Evolutionary conservation across 2,329 filamentous ascomycete genomes (phyloP).

Genomic region (Nannizziopsis barbatae): DNA sequence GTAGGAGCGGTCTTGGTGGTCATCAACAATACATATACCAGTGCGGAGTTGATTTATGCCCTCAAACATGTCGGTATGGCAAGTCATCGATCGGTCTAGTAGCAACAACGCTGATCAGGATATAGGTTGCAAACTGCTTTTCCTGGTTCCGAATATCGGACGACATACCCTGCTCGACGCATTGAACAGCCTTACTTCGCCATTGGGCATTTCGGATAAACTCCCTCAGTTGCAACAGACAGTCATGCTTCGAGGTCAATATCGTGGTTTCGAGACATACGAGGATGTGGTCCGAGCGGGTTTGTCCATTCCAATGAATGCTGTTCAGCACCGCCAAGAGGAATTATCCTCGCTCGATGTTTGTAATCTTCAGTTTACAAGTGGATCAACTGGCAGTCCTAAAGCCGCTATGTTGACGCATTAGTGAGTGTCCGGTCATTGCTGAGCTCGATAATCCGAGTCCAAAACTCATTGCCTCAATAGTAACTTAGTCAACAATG

Average conservation of each 20-base stretch:
- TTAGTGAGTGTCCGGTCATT: conserved; percentile 39
- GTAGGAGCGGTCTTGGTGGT: conserved; percentile 61
- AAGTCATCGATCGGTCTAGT: neutral
- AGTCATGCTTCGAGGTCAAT: conserved; percentile 49
- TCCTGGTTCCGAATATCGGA: conserved; percentile 60
- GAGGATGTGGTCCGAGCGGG: conserved; percentile 46
- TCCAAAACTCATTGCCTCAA: neutral
- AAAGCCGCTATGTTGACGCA: conserved; percentile 67
- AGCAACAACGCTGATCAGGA: neutral
- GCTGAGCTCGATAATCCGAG: neutral
- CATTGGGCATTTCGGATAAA: conserved; percentile 30
- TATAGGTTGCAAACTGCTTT: conserved; percentile 58
- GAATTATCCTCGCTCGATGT: conserved; percentile 54
- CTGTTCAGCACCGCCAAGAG: conserved; percentile 44
- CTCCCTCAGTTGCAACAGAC: conserved; percentile 39
- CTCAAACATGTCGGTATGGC: conserved; percentile 55
- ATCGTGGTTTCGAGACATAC: conserved; percentile 49
- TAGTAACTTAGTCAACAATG: conserved; percentile 49
- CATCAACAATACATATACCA: conserved; percentile 72
- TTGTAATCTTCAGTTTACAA: conserved; percentile 63
- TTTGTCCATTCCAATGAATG: conserved; percentile 38
- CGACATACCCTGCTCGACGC: conserved; percentile 52
- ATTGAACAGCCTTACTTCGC: conserved; percentile 41
- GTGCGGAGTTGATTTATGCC: conserved; percentile 59
- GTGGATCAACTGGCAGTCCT: conserved; percentile 61